A percentile compares a stretch with the other conserved stretches of the same genome.
phyloP scores from a whole-genome alignment of 1,284 basidiomycete species.

The Apiotrichum siamense region DNA sequence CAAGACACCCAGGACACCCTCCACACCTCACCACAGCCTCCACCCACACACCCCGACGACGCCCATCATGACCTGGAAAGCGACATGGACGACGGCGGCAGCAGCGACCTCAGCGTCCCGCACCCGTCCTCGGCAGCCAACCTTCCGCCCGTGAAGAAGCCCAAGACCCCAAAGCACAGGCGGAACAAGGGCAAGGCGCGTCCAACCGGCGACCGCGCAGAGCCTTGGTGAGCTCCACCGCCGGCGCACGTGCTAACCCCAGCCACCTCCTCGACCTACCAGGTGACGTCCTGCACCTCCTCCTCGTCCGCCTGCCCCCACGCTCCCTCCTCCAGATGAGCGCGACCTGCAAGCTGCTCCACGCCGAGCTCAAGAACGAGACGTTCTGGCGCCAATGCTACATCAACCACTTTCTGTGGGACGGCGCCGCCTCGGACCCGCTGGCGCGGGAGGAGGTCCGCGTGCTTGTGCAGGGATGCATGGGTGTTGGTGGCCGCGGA shows the following conservation, averaged over 20 bases:
- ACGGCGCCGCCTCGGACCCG: constrained; percentile 18
- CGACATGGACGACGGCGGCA: background rate
- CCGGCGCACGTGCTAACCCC: constrained; percentile 9
- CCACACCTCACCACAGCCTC: background rate
- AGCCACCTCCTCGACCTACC: constrained; percentile 39
- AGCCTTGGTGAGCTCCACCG: constrained; percentile 19
- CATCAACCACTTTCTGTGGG: constrained; percentile 37
- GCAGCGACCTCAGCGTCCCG: background rate
- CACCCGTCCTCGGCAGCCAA: constrained; percentile 14
- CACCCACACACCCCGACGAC: background rate
- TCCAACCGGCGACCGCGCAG: constrained; percentile 5
- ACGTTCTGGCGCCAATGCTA: constrained; percentile 41
- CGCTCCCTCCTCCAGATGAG: constrained; percentile 29
- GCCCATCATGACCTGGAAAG: background rate
- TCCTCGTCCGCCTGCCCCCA: constrained; percentile 37
- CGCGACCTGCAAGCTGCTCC: constrained; percentile 28
- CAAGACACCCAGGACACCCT: background rate
- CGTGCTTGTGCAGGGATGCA: constrained; percentile 21
- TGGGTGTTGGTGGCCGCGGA: constrained; percentile 11
- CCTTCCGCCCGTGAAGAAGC: constrained; percentile 1
- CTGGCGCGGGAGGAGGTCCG: constrained; percentile 22
- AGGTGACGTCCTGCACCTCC: constrained; percentile 33
- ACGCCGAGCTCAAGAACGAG: constrained; percentile 30
- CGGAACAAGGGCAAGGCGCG: constrained; percentile 21
- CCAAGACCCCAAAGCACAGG: constrained; percentile 14